Conservation (phyloP, 768 basidiomycete species). For the Pleurotus pulmonarius region DNA sequence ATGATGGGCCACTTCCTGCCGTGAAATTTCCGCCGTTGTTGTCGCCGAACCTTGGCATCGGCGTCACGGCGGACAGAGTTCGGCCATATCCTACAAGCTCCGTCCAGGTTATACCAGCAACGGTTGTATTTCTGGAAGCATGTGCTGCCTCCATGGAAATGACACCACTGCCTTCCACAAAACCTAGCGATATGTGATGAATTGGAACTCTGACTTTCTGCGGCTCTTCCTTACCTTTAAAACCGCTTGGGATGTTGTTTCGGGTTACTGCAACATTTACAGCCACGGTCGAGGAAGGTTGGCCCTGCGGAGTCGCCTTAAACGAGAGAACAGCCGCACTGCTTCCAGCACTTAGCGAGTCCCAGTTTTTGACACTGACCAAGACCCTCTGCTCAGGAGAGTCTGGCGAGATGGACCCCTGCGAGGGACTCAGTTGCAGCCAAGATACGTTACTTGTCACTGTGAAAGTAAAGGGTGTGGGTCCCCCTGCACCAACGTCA, state of each 20-base stretch:
- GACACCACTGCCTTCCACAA: conserved; percentile 60
- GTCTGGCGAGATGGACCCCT: conserved; percentile 45
- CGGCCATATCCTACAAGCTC: conserved; percentile 59
- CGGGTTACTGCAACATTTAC: conserved; percentile 34
- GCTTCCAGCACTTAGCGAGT: conserved; percentile 33
- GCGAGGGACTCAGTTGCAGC: conserved; percentile 42
- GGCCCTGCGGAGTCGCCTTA: conserved; percentile 38
- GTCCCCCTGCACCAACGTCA: conserved; percentile 61
- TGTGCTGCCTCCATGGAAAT: conserved; percentile 69
- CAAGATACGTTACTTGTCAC: conserved; percentile 47
- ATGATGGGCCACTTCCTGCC: conserved; percentile 56
- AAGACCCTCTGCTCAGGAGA: conserved; percentile 52
- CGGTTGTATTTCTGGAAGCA: conserved; percentile 41
- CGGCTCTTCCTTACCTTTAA: conserved; percentile 53
- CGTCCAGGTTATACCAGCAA: conserved; percentile 52
- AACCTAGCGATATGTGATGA: too few species aligned
- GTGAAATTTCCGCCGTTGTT: conserved; percentile 52
- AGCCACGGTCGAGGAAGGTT: conserved; percentile 28
- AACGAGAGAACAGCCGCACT: conserved; percentile 40
- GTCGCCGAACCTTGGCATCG: conserved; percentile 43
- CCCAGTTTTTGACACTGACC: conserved; percentile 55
- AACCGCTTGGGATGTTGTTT: conserved; percentile 34
- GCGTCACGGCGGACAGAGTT: conserved; percentile 58
- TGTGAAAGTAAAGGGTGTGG: conserved; percentile 52
- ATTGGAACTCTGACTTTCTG: too few species aligned